Evolutionary conservation across 306 rosid species (phyloP), one percentile per base, ranked within the genome.

Genomic region (Quercus mongolica): DNA sequence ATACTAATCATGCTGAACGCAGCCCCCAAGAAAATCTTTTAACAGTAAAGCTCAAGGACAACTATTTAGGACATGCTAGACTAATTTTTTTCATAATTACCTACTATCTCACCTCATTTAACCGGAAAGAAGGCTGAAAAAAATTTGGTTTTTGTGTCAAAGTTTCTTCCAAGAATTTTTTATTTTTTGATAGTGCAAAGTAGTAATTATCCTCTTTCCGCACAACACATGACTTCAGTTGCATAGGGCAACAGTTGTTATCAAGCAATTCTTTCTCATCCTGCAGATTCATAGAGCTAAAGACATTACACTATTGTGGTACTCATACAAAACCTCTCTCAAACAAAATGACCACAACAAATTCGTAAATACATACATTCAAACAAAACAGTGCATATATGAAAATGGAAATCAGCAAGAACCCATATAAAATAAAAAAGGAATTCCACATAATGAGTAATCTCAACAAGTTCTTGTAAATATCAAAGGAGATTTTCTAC

Each of bases 191-290:
- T 73, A 95, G 80, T 23, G 94, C 92, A 69, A 95, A 95, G 84
- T 92, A 95, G 87, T 91, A 92, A 89, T 92, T 95, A 69, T 91
- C 97, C 85, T 95, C 99, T 84, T 89, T 95, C 81, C 94, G 76
- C 35, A 93, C 81, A 90, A 83, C 94, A 86, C 99, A 95, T 4
- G 93, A 94, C 89, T 91, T 92, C 18, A 87, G 92, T 87, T 95
- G 99, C 71, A 84, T 84, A 3, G 97, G 96, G 86, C 96, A 95
- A 79, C 92, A 84, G 73, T 90, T 90, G 81, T 91, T 6, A 6
- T 38, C 44, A 38, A 38, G 44, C 44, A 38, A 38, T 38, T 6
- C 10, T 6, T 38, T 6, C 87, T 91, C 97, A 76, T 92, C 99
- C 99, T 95, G 88, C 77, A 76, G 59, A 74, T 33, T 71, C 41